Percentiles rank a stretch among this genome's conserved stretches.
These are phyloP conservation scores for Xerocomellus chrysenteron DNA, from an alignment of 768 basidiomycete species.

Conservation along the genomic window DNA sequence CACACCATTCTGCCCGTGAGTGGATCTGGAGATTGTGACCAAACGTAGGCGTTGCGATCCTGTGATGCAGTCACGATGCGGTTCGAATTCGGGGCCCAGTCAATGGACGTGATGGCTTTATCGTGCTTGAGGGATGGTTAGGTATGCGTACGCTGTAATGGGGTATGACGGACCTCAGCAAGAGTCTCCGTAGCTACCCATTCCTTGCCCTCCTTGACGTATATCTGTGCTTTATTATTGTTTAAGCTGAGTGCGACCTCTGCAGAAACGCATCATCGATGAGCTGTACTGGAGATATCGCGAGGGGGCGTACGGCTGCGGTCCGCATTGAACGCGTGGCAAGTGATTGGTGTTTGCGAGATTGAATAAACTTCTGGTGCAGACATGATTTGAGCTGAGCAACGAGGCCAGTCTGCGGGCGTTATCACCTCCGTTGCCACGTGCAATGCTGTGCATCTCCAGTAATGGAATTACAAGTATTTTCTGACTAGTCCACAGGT, in stretches of 20 bases:
- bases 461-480: too few species aligned
- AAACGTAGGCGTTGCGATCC: slow-evolving; percentile 98
- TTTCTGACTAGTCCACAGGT: too few species aligned
- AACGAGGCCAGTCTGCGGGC: background rate
- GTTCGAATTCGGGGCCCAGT: slow-evolving; percentile 97
- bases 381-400: slow-evolving; percentile 45
- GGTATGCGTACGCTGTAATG: background rate
- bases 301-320: slow-evolving; percentile 64
- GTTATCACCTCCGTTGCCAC: background rate
- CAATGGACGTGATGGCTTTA: slow-evolving; percentile 95
- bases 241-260: slow-evolving; percentile 92
- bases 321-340: slow-evolving; percentile 89
- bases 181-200: slow-evolving; percentile 77
- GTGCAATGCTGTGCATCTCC: slow-evolving; percentile 8
- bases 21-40: slow-evolving; percentile 80
- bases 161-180: slow-evolving; percentile 60
- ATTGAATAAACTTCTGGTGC: slow-evolving; percentile 75
- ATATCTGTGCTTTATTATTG: slow-evolving; percentile 84
- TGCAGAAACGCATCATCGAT: slow-evolving; percentile 33
- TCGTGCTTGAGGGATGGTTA: slow-evolving; percentile 67
- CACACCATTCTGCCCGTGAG: slow-evolving; percentile 71
- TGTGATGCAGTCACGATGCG: slow-evolving; percentile 99
- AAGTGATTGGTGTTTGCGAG: slow-evolving; percentile 81
- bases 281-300: background rate
- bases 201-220: slow-evolving; percentile 59